Evolutionary conservation across 2,329 filamentous ascomycete genomes (phyloP), one percentile per base, ranked within the genome.

Genomic region (Penicillium nordicum): DNA sequence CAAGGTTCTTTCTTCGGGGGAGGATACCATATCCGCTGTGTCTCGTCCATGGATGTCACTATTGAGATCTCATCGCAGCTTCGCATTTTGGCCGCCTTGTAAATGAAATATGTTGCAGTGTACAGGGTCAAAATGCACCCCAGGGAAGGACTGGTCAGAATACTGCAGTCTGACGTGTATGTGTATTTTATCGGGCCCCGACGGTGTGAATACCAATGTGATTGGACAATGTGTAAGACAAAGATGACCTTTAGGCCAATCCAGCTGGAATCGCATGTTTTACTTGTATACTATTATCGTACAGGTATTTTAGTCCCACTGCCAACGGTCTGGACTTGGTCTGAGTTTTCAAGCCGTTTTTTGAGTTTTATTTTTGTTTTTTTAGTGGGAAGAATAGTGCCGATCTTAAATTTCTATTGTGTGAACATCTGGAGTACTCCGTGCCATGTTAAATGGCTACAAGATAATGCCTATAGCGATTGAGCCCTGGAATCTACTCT

Each of bases 351-450:
- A 18, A 48, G 25, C 52, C 45, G 32, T 54, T 55, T 50, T 44
- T 23, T 40, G 1, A 8, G 12, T 8, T 18, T 38, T 38, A 8
- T 27, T 27, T 27, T 27, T 27, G 16, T n/a, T n/a, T 36, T 44
- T 55, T 52, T 52, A 45, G 53, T 55, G 48, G 29, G 34, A 46
- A 46, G 8, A 52, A 14, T 45, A 55, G 53, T 46, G 48, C 53
- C 53, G 42, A 55, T 52, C 53, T 30, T n/a, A 34, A 29, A 16
- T 34, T 32, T 32, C 29, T 11, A 34, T 45, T 34, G n/a, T 34
- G 29, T 11, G 29, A 46, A 32, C 10, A 46, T 42, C 18, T 10
- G 42, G 50, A 37, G 50, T 16, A n/a, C 36, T 37, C 12, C n/a
- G 21, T 18, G 27, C 23, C 4, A 25, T 32, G 30, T 32, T 12